phyloP scores from a whole-genome alignment of 2,329 filamentous ascomycete species.

The Periconia macrospinosa region DNA sequence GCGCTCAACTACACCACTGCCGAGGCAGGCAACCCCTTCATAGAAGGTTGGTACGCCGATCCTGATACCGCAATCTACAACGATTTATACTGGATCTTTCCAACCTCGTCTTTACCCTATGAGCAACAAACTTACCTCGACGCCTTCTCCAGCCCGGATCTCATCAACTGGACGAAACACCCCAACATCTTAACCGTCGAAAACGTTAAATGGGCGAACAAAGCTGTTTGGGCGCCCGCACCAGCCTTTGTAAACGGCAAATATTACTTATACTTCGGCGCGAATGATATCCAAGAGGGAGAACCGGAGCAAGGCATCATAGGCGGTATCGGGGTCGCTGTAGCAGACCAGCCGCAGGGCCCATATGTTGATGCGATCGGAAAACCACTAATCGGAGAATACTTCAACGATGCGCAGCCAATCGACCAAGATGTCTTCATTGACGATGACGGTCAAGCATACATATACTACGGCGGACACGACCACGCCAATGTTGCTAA shows the following conservation, averaged over 20 bases:
- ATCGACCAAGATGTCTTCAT: constrained; percentile 10
- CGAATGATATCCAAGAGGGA: constrained; percentile 7
- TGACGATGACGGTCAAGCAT: constrained; percentile 7
- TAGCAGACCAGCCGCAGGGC: constrained; percentile 1
- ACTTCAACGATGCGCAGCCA: constrained; percentile 4
- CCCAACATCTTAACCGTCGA: constrained; percentile 6
- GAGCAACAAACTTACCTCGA: constrained; percentile 8
- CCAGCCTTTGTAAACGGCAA: constrained; percentile 7
- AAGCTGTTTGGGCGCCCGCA: constrained; percentile 9
- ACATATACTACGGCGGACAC: constrained; percentile 9
- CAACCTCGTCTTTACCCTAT: constrained; percentile 3
- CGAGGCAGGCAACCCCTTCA: constrained; percentile 8
- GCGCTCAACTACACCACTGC: constrained; percentile 4
- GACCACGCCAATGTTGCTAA: constrained; percentile 6
- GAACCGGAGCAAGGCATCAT: constrained; percentile 3
- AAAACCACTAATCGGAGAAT: constrained; percentile 8
- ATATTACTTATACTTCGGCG: constrained; percentile 8
- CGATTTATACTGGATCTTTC: constrained; percentile 5
- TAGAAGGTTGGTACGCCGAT: constrained; percentile 8
- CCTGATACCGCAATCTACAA: constrained; percentile 10
- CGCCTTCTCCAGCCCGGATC: constrained; percentile 5
- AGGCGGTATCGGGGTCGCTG: constrained; percentile 8
- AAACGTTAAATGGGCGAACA: constrained; percentile 6
- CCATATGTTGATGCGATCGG: constrained; percentile 8
- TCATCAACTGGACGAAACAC: constrained; percentile 7